These are phyloP conservation scores for Cystobasidiopsis lactophilus DNA, from an alignment of 768 basidiomycete species.

Conservation along the genomic window DNA sequence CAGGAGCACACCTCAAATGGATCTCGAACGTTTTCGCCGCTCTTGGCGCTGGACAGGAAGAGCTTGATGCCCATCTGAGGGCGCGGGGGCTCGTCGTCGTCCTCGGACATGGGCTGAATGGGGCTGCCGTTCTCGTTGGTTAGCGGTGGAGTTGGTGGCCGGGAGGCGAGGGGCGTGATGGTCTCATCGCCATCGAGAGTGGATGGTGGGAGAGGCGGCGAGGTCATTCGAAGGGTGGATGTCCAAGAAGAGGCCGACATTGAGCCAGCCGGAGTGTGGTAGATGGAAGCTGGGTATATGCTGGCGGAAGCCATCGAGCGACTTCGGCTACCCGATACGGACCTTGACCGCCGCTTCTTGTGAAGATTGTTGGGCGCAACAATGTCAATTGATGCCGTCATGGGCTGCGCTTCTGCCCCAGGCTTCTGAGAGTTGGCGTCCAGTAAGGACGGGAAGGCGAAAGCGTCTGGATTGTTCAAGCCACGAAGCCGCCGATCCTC, in stretches of 20 bases:
- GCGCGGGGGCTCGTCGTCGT: not conserved
- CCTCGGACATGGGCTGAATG: not conserved
- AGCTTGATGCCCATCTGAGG: constrained; percentile 7
- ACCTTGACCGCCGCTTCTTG: no score
- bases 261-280: not conserved
- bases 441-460: not conserved
- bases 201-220: not conserved
- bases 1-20: no score
- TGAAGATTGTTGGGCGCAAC: not conserved
- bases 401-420: not conserved
- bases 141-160: not conserved
- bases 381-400: not conserved
- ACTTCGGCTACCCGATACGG: no score
- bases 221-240: not conserved
- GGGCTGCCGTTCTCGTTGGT: not conserved
- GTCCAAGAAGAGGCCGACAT: not conserved
- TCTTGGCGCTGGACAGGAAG: constrained; percentile 5
- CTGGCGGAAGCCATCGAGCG: not conserved
- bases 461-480: not conserved
- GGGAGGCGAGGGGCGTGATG: not conserved
- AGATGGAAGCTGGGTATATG: not conserved
- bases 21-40: constrained; percentile 1
- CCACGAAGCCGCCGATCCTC: not conserved
- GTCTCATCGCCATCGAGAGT: not conserved
- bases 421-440: not conserved